These are phyloP conservation scores for Phaseolus lunatus DNA, from an alignment of 306 rosid species.

Conservation along the genomic window DNA sequence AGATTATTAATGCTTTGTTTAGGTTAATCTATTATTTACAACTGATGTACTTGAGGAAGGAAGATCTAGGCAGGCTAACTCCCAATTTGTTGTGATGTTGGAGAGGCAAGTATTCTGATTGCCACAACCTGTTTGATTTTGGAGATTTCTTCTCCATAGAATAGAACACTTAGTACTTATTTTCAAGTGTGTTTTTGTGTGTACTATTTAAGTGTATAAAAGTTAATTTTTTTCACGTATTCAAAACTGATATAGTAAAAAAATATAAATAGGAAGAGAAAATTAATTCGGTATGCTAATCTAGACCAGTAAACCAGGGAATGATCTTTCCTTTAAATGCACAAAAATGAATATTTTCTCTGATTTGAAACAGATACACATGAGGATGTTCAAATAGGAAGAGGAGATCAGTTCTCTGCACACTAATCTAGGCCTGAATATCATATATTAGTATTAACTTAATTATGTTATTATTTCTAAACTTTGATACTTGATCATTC, in stretches of 20 bases:
- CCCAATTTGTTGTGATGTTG: conserved; percentile 79
- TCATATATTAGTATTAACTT: not conserved
- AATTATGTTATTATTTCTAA: too few species aligned
- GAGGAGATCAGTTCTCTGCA: not conserved
- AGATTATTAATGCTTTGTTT: conserved; percentile 45
- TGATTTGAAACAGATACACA: not conserved
- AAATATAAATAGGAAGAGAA: not conserved
- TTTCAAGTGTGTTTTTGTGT: not conserved
- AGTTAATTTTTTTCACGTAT: not conserved
- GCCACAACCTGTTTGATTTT: conserved; percentile 2
- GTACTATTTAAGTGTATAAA: not conserved
- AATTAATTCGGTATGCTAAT: too few species aligned
- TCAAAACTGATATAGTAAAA: not conserved
- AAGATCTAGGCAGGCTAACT: conserved; percentile 77
- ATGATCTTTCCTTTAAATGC: too few species aligned
- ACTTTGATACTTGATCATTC: too few species aligned
- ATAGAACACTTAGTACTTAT: too few species aligned
- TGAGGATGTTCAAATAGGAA: not conserved
- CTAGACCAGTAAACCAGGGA: too few species aligned
- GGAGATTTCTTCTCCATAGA: conserved; percentile 24
- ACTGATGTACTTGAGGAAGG: conserved; percentile 98
- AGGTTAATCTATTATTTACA: conserved; percentile 91
- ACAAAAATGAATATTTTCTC: not conserved
- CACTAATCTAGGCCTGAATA: not conserved
- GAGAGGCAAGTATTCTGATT: conserved; percentile 73